Percentiles rank a stretch among this genome's conserved stretches.
Evolutionary conservation across 164 flowering plant genomes (phyloP).

Genomic region (Kingdonia uniflora): DNA sequence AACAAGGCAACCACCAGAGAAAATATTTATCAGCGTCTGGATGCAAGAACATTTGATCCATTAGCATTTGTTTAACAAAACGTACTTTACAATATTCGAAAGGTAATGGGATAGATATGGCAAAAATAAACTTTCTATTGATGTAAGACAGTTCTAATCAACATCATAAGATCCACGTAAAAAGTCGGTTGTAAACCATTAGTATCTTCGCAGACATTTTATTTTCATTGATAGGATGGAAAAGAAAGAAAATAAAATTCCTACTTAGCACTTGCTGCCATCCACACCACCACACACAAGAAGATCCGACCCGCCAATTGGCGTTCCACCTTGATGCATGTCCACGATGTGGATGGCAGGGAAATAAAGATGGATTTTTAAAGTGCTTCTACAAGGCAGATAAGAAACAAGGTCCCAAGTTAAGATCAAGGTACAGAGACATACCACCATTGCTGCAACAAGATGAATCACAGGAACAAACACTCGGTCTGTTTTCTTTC

Average conservation of each 20-base stretch:
- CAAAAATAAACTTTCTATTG: neutral
- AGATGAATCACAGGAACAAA: slow-evolving; percentile 81
- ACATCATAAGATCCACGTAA: neutral
- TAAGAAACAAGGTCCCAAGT: neutral
- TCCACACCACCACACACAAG: slow-evolving; percentile 40
- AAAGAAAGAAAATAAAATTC: too few relatives aligned
- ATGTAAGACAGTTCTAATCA: neutral
- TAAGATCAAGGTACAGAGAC: neutral
- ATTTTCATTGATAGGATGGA: too few relatives aligned
- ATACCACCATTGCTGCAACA: slow-evolving; percentile 67
- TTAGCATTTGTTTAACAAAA: neutral
- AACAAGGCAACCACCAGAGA: slow-evolving; percentile 62
- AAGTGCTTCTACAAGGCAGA: neutral
- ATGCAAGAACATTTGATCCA: slow-evolving; percentile 6
- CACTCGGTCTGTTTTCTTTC: slow-evolving; percentile 55
- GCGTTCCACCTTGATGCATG: neutral
- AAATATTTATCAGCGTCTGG: slow-evolving; percentile 72
- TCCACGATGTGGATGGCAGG: neutral
- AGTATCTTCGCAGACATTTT: neutral
- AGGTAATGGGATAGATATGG: neutral
- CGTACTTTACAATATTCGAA: neutral
- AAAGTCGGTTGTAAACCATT: neutral
- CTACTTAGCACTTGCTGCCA: too few relatives aligned
- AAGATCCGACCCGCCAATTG: neutral
- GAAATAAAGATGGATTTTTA: neutral